Base-by-base conservation (phyloP, 163 green algal genomes). In the Scenedesmus sp. region DNA sequence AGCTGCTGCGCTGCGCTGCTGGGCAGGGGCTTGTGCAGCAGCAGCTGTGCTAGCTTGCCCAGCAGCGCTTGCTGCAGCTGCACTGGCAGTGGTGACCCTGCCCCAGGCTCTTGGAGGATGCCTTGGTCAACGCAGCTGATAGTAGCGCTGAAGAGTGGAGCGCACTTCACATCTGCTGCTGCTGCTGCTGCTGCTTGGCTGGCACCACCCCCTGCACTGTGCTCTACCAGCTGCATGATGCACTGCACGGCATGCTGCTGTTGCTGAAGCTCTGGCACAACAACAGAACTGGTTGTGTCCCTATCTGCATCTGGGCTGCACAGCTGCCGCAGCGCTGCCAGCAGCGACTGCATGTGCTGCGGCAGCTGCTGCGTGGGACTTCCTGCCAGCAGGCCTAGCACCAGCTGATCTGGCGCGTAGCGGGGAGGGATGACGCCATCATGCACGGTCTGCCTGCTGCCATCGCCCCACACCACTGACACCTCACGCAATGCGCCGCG, bases 191-290 rank as follows among this genome's bases (percentile, higher is more conserved):
- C 46, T 13, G 18, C 26, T 81, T 79, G 26, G 76, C 34, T 16
- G n/a, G 23, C 5, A 18, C 10, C 15, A 5, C 64, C 15, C 59
- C 84, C 84, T 46, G 66, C 62, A 57, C n/a, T 46, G 57, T 89
- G 55, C 59, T 34, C 13, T n/a, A 89, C 84, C 13, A 89, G 26
- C 59, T 89, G 26, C n/a, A 79, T 59, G 2, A 89, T 62, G 59
- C 59, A 67, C 16, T 89, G 26, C 59, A 62, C 59, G 57, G 26
- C 18, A 9, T 89, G 59, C 84, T 64, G 84, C 84, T 82, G 83
- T 7, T 88, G 84, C 62, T 89, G 23, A 54, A 20, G 34, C 26
- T 86, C 10, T 54, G 46, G 12, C 2, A 1, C 81, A 6, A 20
- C 15, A 15, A 9, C 52, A 70, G 2, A 70, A 9, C 52, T 5